These are phyloP conservation scores for Xylaria sp. DNA, from an alignment of 2,329 filamentous ascomycete species.

Conservation along the genomic window DNA sequence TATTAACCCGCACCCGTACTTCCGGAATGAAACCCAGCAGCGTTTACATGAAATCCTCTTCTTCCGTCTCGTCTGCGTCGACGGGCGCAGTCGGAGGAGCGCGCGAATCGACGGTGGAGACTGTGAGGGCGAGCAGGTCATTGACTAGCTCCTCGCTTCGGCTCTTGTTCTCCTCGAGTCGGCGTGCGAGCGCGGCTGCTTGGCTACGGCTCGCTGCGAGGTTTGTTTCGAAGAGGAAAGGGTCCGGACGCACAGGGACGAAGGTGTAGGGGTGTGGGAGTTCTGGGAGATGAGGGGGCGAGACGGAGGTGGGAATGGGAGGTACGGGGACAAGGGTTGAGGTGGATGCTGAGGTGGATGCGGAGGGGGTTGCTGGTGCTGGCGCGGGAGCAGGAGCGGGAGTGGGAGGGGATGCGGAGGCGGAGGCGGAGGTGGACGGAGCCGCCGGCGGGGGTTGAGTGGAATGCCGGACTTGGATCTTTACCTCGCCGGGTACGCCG, in stretches of 20 bases:
- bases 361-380: no score
- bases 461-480: conserved; percentile 44
- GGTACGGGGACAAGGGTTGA: conserved; percentile 8
- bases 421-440: not conserved
- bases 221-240: conserved; percentile 14
- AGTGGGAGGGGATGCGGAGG: not conserved
- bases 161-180: conserved; percentile 27
- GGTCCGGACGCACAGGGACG: not conserved
- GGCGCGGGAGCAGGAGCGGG: no score
- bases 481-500: conserved; percentile 52
- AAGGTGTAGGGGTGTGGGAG: conserved; percentile 9
- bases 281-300: not conserved
- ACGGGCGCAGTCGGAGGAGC: conserved; percentile 11
- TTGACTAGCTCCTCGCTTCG: conserved; percentile 32
- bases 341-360: not conserved
- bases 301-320: not conserved
- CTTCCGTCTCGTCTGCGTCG: conserved; percentile 31
- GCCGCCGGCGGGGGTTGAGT: not conserved
- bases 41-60: conserved; percentile 29
- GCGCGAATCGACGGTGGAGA: conserved; percentile 16
- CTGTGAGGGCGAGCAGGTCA: conserved; percentile 29
- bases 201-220: conserved; percentile 10
- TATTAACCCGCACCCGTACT: not conserved
- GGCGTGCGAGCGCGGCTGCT: conserved; percentile 16
- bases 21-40: not conserved